Conservation (phyloP, 2,329 filamentous ascomycete species). For the Tolypocladium inflatum region DNA sequence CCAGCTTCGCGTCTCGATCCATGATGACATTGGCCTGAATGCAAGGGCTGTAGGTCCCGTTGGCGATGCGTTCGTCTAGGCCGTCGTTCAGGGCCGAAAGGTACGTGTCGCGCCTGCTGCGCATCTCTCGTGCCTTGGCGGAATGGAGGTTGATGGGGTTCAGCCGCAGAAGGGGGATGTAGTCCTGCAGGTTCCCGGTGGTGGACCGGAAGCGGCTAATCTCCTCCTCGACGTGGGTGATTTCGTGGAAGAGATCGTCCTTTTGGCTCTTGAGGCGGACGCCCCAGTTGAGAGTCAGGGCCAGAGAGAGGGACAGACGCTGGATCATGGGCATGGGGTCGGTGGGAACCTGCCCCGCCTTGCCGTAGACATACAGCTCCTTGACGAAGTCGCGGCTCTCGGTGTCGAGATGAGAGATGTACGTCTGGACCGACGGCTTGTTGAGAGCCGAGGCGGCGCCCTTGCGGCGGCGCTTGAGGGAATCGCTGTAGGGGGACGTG, state of each 20-base stretch:
- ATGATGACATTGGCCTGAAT: slow-evolving; percentile 59
- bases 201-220: slow-evolving; percentile 51
- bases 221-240: slow-evolving; percentile 52
- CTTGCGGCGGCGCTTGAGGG: slow-evolving; percentile 53
- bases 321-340: slow-evolving; percentile 63
- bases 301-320: slow-evolving; percentile 50
- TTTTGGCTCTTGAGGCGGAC: slow-evolving; percentile 47
- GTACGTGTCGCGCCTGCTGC: slow-evolving; percentile 50
- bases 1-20: slow-evolving; percentile 53
- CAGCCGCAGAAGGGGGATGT: slow-evolving; percentile 47
- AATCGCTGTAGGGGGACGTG: slow-evolving; percentile 57
- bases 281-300: slow-evolving; percentile 58
- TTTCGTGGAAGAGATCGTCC: slow-evolving; percentile 51
- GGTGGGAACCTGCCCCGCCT: slow-evolving; percentile 41
- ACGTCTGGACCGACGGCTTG: slow-evolving; percentile 52
- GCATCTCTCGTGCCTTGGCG: slow-evolving; percentile 48
- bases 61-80: slow-evolving; percentile 50
- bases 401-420: slow-evolving; percentile 51
- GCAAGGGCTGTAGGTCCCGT: slow-evolving; percentile 51
- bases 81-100: slow-evolving; percentile 46
- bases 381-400: slow-evolving; percentile 54
- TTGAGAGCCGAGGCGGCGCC: slow-evolving; percentile 57
- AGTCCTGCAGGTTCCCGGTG: slow-evolving; percentile 52
- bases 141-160: slow-evolving; percentile 54
- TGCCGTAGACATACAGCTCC: slow-evolving; percentile 49